Evolutionary conservation across 257 asterid genomes (phyloP), one percentile per base, ranked within the genome.

Genomic region (Apocynum venetum): DNA sequence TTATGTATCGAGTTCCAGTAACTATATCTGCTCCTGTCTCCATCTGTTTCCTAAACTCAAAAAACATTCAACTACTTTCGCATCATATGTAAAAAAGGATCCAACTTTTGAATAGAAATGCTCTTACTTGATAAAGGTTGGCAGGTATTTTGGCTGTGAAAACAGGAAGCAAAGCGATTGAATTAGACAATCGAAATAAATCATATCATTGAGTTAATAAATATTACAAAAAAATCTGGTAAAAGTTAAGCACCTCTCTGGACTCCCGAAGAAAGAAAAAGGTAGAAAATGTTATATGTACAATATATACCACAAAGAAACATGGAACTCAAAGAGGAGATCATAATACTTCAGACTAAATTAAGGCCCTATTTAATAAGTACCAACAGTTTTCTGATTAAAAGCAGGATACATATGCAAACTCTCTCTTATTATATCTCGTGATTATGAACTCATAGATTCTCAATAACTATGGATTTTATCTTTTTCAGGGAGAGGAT

Each of bases 1-100:
- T 84, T 59, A 96, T 97, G 87, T 96, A 93, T 72, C 98, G 89
- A 67, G 98, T 96, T 76, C 99, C 99, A 80, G 99, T 93, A 70
- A 96, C 97, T 75, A 96, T 96, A 86, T 90, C 90, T 66, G 98
- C 97, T 76, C 92, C 95, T 4, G 99, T 93, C 77, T 90, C 99
- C 78, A 84, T 86, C 89, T 96, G 97, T 81, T 93, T 96, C 87
- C 99, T 96, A 76, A 70, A 78, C 66, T 73, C 78, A 64, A 82
- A 78, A 75, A 73, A 56, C 56, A 60, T 47, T 85, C 73, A 82
- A 78, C 68, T 57, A 65, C 73, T n/a, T n/a, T 71, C 55, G 57
- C 64, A 75, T 49, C 56, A 63, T 43, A 81, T 66, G 49, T 49
- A 59, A 60, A 59, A 60, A 78, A 40, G 73, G 56, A 60, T 82